phyloP scores from a whole-genome alignment of 768 basidiomycete species.

The Pleurotus salmoneostramineus region DNA sequence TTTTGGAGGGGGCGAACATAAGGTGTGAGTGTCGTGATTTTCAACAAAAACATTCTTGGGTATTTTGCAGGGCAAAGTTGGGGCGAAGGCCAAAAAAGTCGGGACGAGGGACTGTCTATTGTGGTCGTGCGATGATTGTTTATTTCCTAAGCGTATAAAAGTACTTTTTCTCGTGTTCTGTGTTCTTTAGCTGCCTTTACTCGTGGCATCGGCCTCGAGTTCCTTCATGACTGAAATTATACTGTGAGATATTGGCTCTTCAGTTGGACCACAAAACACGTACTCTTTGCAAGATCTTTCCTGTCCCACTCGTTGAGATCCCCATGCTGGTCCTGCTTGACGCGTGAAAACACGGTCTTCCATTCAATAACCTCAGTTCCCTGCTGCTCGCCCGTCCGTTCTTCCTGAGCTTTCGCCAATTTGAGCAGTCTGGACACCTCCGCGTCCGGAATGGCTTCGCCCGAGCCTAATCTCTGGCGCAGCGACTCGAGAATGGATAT shows the following conservation, averaged over 20 bases:
- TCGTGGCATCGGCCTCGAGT: not conserved
- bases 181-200: not conserved
- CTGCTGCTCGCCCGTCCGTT: not conserved
- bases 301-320: constrained; percentile 2
- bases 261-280: not conserved
- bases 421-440: constrained; percentile 54
- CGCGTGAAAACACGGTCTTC: constrained; percentile 1
- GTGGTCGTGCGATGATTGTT: not conserved
- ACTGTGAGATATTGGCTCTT: too few species aligned
- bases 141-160: not conserved
- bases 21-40: not conserved
- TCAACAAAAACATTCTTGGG: not conserved
- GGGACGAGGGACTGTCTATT: not conserved
- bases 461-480: constrained; percentile 44
- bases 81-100: not conserved
- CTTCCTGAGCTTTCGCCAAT: constrained; percentile 39
- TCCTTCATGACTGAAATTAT: not conserved
- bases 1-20: not conserved
- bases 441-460: constrained; percentile 37
- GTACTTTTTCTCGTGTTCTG: not conserved
- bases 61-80: not conserved
- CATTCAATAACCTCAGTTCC: not conserved
- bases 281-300: constrained; percentile 2
- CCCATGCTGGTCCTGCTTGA: not conserved
- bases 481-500: constrained; percentile 62